phyloP scores from a whole-genome alignment of 2,329 filamentous ascomycete species.

The Penicillium sp. region DNA sequence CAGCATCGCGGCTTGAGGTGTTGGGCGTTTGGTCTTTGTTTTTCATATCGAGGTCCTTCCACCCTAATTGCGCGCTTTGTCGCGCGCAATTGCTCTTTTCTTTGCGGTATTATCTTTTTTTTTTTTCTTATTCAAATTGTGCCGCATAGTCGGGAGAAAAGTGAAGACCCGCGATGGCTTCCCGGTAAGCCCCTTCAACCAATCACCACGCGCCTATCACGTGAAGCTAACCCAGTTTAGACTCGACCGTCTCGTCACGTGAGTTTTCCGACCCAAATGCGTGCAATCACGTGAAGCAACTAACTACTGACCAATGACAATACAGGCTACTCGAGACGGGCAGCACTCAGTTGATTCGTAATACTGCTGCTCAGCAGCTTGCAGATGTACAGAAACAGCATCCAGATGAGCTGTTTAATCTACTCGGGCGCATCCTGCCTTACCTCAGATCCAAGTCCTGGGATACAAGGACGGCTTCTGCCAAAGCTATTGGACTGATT shows the following conservation, averaged over 20 bases:
- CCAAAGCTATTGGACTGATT: constrained; percentile 92
- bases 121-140: constrained; percentile 19
- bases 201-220: constrained; percentile 27
- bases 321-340: constrained; percentile 90
- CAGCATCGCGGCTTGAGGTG: constrained; percentile 19
- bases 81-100: constrained; percentile 14
- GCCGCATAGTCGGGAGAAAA: constrained; percentile 26
- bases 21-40: constrained; percentile 21
- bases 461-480: constrained; percentile 92
- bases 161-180: constrained; percentile 41
- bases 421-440: constrained; percentile 89
- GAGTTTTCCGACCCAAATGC: constrained; percentile 47
- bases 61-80: constrained; percentile 15
- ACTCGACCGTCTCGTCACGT: constrained; percentile 85
- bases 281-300: background rate
- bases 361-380: constrained; percentile 94
- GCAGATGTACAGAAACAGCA: constrained; percentile 98
- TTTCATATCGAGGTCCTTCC: constrained; percentile 12
- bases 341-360: constrained; percentile 91
- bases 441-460: constrained; percentile 94
- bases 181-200: constrained; percentile 38
- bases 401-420: constrained; percentile 94
- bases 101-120: constrained; percentile 5
- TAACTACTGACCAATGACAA: constrained; percentile 28
- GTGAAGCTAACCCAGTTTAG: constrained; percentile 50